phyloP scores from a whole-genome alignment of 2,329 filamentous ascomycete genomes.

The Paracoccidioides lutzii region DNA sequence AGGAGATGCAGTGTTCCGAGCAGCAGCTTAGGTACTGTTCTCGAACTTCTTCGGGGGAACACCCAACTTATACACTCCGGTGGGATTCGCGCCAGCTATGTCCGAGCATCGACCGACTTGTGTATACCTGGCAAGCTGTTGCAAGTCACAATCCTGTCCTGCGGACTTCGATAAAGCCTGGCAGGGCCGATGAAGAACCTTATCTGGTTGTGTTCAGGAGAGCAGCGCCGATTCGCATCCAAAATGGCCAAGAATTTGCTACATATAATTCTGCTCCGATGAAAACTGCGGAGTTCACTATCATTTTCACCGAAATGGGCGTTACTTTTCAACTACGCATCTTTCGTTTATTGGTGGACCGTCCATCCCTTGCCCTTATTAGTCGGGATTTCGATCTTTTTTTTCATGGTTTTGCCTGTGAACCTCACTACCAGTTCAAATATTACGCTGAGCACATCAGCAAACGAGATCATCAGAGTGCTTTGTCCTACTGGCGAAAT shows the following conservation, averaged over 20 bases:
- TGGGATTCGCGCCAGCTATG: neutral
- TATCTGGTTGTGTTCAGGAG: neutral
- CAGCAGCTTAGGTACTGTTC: neutral
- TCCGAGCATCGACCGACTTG: conserved; percentile 1
- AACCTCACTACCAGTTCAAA: neutral
- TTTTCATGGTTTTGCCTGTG: conserved; percentile 2
- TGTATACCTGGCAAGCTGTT: conserved; percentile 3
- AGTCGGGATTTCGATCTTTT: conserved; percentile 3
- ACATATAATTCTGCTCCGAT: neutral
- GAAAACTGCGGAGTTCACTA: neutral
- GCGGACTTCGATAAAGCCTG: neutral
- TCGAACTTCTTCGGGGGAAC: neutral
- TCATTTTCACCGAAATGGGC: neutral
- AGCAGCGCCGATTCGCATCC: conserved; percentile 1
- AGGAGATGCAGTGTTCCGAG: neutral
- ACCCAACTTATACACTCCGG: neutral
- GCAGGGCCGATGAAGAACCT: neutral
- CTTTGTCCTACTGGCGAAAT: conserved; percentile 1
- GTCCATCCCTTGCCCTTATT: neutral
- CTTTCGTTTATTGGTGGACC: neutral
- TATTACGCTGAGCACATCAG: neutral
- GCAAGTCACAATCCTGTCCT: conserved; percentile 2
- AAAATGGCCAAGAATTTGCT: neutral
- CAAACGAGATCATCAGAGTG: neutral
- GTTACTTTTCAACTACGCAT: neutral